These are phyloP conservation scores for Colletotrichum caudatum DNA, from an alignment of 2,329 filamentous ascomycete species.

Conservation along the genomic window DNA sequence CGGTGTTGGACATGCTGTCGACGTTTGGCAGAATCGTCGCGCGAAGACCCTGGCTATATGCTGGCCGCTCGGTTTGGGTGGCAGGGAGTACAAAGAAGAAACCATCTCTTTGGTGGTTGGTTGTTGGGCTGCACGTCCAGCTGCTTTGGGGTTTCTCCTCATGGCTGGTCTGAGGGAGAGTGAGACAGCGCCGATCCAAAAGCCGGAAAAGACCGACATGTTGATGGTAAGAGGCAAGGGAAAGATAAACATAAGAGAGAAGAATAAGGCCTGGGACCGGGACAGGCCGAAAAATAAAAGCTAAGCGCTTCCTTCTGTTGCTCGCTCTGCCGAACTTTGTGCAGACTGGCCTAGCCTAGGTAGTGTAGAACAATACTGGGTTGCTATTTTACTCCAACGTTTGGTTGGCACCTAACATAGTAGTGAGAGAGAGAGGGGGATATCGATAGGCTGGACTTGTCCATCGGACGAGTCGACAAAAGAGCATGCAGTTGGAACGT, in stretches of 20 bases:
- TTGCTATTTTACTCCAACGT: background rate
- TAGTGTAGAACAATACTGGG: background rate
- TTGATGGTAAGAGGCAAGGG: constrained; percentile 34
- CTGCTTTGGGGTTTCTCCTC: background rate
- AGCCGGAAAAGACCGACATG: constrained; percentile 19
- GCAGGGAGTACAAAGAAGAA: constrained; percentile 15
- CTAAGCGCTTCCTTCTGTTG: background rate
- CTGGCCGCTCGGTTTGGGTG: constrained; percentile 11
- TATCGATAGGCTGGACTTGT: constrained; percentile 5
- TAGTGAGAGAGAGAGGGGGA: background rate
- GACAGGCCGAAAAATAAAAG: constrained; percentile 18
- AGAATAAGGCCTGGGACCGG: background rate
- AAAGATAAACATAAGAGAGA: constrained; percentile 3
- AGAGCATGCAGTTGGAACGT: constrained; percentile 9
- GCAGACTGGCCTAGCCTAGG: background rate
- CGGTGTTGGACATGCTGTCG: constrained; percentile 1
- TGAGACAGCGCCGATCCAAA: constrained; percentile 22
- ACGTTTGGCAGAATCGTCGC: background rate
- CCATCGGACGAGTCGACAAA: constrained; percentile 24
- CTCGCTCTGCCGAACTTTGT: background rate
- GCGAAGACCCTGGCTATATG: constrained; percentile 9
- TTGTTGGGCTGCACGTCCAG: background rate
- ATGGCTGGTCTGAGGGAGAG: constrained; percentile 19
- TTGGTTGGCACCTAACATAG: constrained; percentile 5
- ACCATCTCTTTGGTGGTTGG: background rate